Evolutionary conservation across 1,139 yeast species (phyloP).

Genomic region (Hyphopichia buzzinii): DNA sequence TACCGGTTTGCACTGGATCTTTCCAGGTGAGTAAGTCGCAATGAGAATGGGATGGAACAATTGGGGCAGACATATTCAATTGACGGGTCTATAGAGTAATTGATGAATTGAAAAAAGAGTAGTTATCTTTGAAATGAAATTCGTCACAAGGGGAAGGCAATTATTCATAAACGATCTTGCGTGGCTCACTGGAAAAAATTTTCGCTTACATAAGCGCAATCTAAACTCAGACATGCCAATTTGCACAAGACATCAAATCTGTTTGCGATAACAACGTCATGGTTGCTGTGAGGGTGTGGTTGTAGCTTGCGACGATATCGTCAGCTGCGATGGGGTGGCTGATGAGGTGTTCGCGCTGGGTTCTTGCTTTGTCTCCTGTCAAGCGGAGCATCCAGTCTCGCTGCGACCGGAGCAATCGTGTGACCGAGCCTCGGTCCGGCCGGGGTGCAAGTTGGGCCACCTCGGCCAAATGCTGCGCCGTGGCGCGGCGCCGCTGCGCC

Average conservation of each 20-base stretch:
- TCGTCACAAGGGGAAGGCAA: background rate
- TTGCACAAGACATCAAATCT: too few relatives aligned
- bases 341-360: background rate
- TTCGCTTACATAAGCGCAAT: background rate
- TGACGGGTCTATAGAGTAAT: background rate
- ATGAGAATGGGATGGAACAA: constrained; percentile 6
- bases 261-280: constrained; percentile 1
- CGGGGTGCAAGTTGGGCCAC: background rate
- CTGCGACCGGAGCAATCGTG: background rate
- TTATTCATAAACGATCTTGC: background rate
- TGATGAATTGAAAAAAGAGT: background rate
- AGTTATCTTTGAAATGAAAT: background rate
- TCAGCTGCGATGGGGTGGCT: background rate
- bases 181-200: background rate
- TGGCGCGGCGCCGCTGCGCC: background rate
- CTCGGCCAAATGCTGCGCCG: background rate
- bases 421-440: background rate
- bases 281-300: background rate
- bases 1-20: constrained; percentile 76
- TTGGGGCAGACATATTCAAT: background rate
- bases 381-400: background rate
- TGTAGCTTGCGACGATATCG: background rate
- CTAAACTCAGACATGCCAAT: too few relatives aligned
- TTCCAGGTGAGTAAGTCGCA: constrained; percentile 70
- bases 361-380: background rate